These are phyloP conservation scores for Aspergillus steynii DNA, from an alignment of 495 filamentous ascomycete species.

Conservation along the genomic window DNA sequence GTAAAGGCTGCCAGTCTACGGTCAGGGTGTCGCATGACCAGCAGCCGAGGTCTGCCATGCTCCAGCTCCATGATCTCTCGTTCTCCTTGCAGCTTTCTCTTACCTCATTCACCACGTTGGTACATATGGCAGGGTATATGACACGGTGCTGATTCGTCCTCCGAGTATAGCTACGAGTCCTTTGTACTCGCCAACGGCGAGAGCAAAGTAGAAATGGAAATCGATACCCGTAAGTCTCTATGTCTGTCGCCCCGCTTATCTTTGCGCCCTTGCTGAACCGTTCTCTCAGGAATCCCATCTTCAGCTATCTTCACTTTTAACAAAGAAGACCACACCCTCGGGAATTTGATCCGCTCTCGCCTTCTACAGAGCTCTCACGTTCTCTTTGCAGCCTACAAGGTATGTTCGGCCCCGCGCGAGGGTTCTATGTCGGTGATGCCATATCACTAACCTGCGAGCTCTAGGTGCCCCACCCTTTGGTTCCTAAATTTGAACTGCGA, in stretches of 20 bases:
- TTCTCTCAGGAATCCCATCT: constrained; percentile 69
- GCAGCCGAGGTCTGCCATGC: constrained; percentile 26
- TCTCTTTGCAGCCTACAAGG: constrained; percentile 85
- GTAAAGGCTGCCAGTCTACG: constrained; percentile 22
- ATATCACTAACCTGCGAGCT: background rate
- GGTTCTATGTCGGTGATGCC: background rate
- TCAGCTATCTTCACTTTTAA: constrained; percentile 86
- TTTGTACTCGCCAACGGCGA: constrained; percentile 85
- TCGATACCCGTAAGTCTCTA: constrained; percentile 74
- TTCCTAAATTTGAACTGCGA: constrained; percentile 81
- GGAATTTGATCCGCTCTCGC: constrained; percentile 79
- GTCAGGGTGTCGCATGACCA: constrained; percentile 26
- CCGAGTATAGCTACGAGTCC: constrained; percentile 72
- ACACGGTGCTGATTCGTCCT: constrained; percentile 18
- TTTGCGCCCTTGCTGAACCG: constrained; percentile 16
- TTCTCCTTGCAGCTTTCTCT: background rate
- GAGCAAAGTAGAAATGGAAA: constrained; percentile 84
- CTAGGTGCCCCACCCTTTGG: constrained; percentile 79
- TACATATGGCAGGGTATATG: background rate
- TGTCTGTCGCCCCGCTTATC: background rate
- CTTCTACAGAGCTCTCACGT: constrained; percentile 79
- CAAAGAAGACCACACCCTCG: constrained; percentile 97
- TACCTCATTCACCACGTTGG: background rate
- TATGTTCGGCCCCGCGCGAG: constrained; percentile 34
- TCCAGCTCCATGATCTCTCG: background rate